Conservation (phyloP, 2,329 filamentous ascomycete genomes). For the Calonectria multiphialidica region DNA sequence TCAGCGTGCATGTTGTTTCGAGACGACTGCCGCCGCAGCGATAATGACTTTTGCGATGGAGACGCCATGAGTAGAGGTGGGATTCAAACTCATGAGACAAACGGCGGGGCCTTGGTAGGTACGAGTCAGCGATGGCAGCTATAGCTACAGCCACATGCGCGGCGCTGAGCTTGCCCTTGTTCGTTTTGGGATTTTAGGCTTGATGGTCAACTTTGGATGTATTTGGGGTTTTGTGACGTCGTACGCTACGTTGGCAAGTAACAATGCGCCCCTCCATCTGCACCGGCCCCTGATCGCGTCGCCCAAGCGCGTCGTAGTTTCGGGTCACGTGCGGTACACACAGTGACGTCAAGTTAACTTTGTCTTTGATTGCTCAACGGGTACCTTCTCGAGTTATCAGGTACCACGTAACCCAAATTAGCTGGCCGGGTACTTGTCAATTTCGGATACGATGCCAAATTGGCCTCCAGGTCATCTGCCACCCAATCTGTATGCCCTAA, state of each 20-base stretch:
- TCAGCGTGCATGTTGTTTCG: conserved; percentile 45
- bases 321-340: conserved; percentile 8
- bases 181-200: conserved; percentile 12
- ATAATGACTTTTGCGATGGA: conserved; percentile 43
- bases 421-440: neutral
- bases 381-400: neutral
- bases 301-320: conserved; percentile 18
- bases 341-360: neutral
- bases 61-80: conserved; percentile 43
- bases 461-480: too few species aligned
- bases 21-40: conserved; percentile 51
- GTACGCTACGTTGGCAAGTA: conserved; percentile 1
- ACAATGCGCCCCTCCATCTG: conserved; percentile 23
- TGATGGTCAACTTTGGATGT: conserved; percentile 13
- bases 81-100: conserved; percentile 29
- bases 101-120: conserved; percentile 9
- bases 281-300: conserved; percentile 22
- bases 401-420: neutral
- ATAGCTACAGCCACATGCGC: conserved; percentile 6
- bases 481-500: neutral
- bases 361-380: neutral
- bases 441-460: neutral
- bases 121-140: neutral
- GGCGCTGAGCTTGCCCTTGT: conserved; percentile 13
- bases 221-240: conserved; percentile 25